Evolutionary conservation across 257 asterid genomes (phyloP).

Genomic region (Solanum virginianum): DNA sequence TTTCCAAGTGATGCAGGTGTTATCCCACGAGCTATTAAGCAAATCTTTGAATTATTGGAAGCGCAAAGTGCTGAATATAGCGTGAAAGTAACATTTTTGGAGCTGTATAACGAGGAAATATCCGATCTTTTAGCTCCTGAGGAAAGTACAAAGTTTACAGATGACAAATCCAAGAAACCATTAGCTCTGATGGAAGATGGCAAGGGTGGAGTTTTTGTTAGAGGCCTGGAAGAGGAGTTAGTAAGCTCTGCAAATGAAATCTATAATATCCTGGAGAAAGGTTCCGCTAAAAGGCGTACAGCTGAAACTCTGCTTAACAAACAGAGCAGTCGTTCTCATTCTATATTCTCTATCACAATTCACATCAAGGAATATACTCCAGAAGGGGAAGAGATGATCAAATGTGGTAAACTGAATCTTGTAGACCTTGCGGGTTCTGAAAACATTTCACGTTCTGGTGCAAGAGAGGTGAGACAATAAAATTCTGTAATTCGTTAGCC

Average conservation of each 20-base stretch:
- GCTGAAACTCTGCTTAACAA: conserved; percentile 98
- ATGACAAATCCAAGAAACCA: conserved; percentile 90
- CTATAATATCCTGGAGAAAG: conserved; percentile 82
- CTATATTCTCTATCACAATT: conserved; percentile 86
- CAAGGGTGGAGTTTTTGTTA: conserved; percentile 88
- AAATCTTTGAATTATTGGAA: conserved; percentile 84
- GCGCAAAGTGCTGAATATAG: conserved; percentile 88
- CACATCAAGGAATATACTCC: conserved; percentile 97
- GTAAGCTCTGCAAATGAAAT: conserved; percentile 92
- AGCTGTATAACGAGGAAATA: conserved; percentile 93
- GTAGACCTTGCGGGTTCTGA: conserved; percentile 99
- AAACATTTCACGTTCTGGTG: conserved; percentile 97
- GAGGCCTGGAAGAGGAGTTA: conserved; percentile 97
- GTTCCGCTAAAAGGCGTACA: conserved; percentile 95
- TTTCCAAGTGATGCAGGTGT: conserved; percentile 97
- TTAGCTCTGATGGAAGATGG: conserved; percentile 99
- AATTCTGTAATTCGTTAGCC: neutral
- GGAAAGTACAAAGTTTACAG: conserved; percentile 54
- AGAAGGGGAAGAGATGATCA: conserved; percentile 98
- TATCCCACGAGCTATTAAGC: conserved; percentile 95
- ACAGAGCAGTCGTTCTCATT: conserved; percentile 99
- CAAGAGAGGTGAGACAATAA: conserved; percentile 69
- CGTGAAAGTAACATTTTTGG: conserved; percentile 90
- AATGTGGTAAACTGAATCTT: conserved; percentile 91
- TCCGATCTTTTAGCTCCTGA: conserved; percentile 92